Evolutionary conservation across 768 basidiomycete genomes (phyloP), one percentile per base, ranked within the genome.

Genomic region (Gloeopeniophorella convolvens): DNA sequence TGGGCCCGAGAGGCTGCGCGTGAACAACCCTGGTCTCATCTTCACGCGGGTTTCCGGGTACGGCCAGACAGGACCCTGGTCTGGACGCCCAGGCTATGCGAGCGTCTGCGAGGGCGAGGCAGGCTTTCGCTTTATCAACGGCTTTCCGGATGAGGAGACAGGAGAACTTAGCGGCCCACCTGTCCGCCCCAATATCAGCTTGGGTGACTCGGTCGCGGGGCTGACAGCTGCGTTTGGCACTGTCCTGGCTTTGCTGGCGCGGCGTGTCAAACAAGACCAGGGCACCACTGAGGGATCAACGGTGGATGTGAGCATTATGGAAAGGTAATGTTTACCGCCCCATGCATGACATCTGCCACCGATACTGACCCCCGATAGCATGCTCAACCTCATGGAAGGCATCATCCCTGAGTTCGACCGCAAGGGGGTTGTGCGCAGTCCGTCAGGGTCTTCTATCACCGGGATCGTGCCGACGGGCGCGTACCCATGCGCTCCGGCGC

Each of bases 1-100:
- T 30, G 81, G 80, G 5, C 82, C 82, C 2, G 66, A 65, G 10
- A 71, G 73, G 46, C 61, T 85, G 4, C 78, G 76, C 18, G 80
- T 79, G n/a, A 78, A 81, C 53, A 94, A 95, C 59, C 86, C 90
- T 0, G 83, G 81, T 45, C 75, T 97, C 50, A 89, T 97, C 59
- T 93, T 89, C 62, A 95, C 92, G 6, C 89, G 93, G 55, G 80
- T 86, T 18, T 83, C 82, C 55, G 83, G 84, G 7, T 86, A 84
- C 56, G 83, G 84, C 3, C 84, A 86, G 59, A 84, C 81, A 0
- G 84, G 83, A 1, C 83, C 84, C 18, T 85, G 83, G 83, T 73
- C 80, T 0, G 72, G 76, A 16, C 75, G 82, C 10, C 82, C 83
- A 5, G 83, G 84, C 16, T 86, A 81, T 54, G 83, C 84, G 2